Conservation (phyloP, 2,329 filamentous ascomycete species). For the Penicillium sp. region DNA sequence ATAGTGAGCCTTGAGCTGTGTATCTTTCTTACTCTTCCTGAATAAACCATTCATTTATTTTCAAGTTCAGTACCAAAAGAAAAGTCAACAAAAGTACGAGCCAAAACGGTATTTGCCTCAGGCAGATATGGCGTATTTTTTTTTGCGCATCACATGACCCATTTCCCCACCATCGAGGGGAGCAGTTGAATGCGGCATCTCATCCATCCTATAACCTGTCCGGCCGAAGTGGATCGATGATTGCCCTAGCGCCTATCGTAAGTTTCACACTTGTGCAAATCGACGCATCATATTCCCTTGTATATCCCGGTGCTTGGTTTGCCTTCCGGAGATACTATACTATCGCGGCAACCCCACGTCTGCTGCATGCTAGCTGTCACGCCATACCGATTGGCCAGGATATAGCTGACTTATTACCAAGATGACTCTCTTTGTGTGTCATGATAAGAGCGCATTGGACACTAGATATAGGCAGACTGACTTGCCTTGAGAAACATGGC, state of each 20-base stretch:
- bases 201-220: constrained; percentile 19
- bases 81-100: neutral
- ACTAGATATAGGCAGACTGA: constrained; percentile 23
- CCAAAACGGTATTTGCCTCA: constrained; percentile 18
- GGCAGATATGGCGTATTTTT: constrained; percentile 21
- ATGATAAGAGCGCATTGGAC: constrained; percentile 31
- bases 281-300: neutral
- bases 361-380: neutral
- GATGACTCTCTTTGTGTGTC: constrained; percentile 35
- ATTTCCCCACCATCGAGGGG: constrained; percentile 27
- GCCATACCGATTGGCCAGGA: neutral
- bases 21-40: too few relatives aligned
- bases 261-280: constrained; percentile 19
- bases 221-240: constrained; percentile 21
- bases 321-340: constrained; percentile 6
- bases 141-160: constrained; percentile 31
- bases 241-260: constrained; percentile 35
- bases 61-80: neutral
- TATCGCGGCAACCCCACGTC: constrained; percentile 1
- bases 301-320: neutral
- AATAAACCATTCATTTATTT: neutral
- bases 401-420: constrained; percentile 24
- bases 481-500: constrained; percentile 34
- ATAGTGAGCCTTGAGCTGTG: neutral
- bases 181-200: constrained; percentile 21